Evolutionary conservation across 257 asterid species (phyloP).

Genomic region (Fraxinus americana): DNA sequence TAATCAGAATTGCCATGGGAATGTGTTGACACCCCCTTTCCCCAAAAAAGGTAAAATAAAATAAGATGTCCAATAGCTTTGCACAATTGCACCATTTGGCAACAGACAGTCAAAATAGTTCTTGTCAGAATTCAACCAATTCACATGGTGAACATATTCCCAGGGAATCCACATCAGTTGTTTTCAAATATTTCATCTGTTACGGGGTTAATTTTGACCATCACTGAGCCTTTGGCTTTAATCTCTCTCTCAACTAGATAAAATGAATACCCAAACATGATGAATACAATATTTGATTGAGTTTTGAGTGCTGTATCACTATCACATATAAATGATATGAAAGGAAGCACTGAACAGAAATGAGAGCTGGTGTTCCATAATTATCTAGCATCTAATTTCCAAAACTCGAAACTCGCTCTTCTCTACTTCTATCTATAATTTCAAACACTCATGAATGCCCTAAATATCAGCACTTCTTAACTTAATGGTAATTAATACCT

Average conservation of each 20-base stretch:
- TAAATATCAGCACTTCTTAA: background rate
- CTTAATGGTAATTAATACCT: background rate
- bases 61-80: background rate
- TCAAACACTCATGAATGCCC: background rate
- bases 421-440: background rate
- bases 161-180: background rate
- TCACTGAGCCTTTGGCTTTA: background rate
- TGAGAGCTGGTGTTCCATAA: background rate
- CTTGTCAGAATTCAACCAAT: background rate
- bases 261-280: background rate
- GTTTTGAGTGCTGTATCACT: background rate
- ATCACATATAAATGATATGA: background rate
- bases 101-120: background rate
- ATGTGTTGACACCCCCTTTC: too few relatives aligned
- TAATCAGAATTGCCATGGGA: too few relatives aligned
- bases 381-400: background rate
- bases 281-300: background rate
- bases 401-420: background rate
- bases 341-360: background rate
- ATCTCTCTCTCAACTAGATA: background rate
- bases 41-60: background rate
- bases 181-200: background rate
- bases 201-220: background rate
- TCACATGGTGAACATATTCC: background rate
- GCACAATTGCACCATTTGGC: background rate